Evolutionary conservation across 345 rosid species (phyloP).

Genomic region (Syzygium jambos): DNA sequence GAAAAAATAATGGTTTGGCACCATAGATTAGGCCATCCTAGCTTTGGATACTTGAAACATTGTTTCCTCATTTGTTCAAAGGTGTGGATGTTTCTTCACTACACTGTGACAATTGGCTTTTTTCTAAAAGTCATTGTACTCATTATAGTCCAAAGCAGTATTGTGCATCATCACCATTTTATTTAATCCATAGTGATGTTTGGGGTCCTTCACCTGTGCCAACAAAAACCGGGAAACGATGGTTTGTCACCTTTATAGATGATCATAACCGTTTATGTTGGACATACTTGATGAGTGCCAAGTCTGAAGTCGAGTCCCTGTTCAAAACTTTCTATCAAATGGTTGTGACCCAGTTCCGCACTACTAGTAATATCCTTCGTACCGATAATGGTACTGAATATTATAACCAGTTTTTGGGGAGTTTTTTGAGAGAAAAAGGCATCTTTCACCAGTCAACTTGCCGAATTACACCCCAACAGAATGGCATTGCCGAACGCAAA

Average conservation of each 20-base stretch:
- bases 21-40: neutral
- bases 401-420: neutral
- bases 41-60: neutral
- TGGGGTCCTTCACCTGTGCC: neutral
- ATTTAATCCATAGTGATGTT: too few species aligned
- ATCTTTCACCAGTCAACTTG: neutral
- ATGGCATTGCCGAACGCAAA: neutral
- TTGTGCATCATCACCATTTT: too few species aligned
- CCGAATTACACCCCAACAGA: fast-evolving
- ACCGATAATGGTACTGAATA: neutral
- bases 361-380: neutral
- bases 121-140: too few species aligned
- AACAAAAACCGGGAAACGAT: fast-evolving
- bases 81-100: neutral
- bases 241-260: neutral
- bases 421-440: neutral
- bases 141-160: too few species aligned
- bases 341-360: fast-evolving
- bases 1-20: neutral
- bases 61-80: neutral
- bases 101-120: too few species aligned
- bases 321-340: neutral
- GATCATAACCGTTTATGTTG: neutral
- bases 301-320: fast-evolving
- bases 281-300: neutral